These are phyloP conservation scores for Brassica cretica DNA, from an alignment of 345 rosid species.

Conservation along the genomic window DNA sequence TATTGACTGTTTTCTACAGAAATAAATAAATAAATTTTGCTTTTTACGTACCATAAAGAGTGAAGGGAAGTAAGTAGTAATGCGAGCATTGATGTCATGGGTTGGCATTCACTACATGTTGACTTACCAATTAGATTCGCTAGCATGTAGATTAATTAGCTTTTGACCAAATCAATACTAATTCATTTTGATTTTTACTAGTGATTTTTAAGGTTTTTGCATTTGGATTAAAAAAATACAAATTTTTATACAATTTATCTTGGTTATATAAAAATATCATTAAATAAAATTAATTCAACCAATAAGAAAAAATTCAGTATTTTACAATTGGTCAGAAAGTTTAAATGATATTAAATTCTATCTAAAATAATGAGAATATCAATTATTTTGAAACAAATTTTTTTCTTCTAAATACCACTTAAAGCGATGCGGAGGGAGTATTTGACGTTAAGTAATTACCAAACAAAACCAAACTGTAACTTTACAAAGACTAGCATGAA, in stretches of 20 bases:
- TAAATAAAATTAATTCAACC: no score
- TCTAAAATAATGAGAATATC: no score
- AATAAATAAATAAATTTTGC: conserved; percentile 3
- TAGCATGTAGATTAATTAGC: background rate
- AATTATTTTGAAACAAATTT: no score
- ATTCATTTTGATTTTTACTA: background rate
- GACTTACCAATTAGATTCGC: conserved; percentile 24
- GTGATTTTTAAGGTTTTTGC: no score
- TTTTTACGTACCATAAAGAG: conserved; percentile 36
- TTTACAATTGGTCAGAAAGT: no score
- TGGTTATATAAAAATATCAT: no score
- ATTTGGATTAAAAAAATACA: no score
- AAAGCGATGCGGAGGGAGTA: no score
- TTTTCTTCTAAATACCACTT: no score
- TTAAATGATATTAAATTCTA: no score
- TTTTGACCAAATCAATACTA: background rate
- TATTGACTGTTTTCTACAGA: background rate
- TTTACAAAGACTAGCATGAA: background rate
- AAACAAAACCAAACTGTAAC: background rate
- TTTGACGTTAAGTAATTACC: background rate
- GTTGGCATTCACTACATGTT: conserved; percentile 36
- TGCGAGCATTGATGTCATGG: conserved; percentile 30
- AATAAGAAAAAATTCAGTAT: no score
- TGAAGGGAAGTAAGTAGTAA: conserved; percentile 29
- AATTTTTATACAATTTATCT: no score